A percentile compares a stretch with the other conserved stretches of the same genome.
Evolutionary conservation across 2,329 filamentous ascomycete species (phyloP).

Genomic region (Aplosporella prunicola): DNA sequence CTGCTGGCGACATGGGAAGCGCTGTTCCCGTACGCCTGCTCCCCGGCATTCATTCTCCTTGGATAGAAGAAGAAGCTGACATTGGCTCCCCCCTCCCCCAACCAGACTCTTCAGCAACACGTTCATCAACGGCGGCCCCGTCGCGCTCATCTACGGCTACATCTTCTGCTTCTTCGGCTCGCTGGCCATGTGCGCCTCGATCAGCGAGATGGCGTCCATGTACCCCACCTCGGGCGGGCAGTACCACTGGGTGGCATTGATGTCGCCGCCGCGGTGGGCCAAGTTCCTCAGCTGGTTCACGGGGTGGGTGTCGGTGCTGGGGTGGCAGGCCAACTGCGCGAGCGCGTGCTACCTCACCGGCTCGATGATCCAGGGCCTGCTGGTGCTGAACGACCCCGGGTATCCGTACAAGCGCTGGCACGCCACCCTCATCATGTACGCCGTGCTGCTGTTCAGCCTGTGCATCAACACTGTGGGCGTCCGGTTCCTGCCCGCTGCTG

Average conservation of each 20-base stretch:
- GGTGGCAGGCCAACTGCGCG: constrained; percentile 30
- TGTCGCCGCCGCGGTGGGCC: constrained; percentile 33
- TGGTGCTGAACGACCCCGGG: constrained; percentile 28
- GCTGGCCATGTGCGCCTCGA: constrained; percentile 24
- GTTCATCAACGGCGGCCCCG: constrained; percentile 25
- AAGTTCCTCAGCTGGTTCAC: constrained; percentile 38
- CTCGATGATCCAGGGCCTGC: constrained; percentile 22
- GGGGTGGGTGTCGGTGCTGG: constrained; percentile 34
- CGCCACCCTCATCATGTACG: constrained; percentile 40
- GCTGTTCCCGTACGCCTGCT: constrained; percentile 23
- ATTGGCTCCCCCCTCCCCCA: background rate
- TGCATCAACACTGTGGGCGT: constrained; percentile 37
- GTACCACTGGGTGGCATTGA: constrained; percentile 31
- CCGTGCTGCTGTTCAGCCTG: constrained; percentile 29
- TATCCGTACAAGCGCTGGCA: constrained; percentile 39
- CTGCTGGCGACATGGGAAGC: constrained; percentile 23
- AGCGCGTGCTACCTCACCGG: constrained; percentile 20
- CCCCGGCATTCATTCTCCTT: background rate
- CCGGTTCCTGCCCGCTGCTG: constrained; percentile 37
- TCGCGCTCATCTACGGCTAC: constrained; percentile 29
- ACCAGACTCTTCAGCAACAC: constrained; percentile 12
- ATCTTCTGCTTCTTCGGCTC: constrained; percentile 29
- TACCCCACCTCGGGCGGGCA: constrained; percentile 30
- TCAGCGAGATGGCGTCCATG: constrained; percentile 29
- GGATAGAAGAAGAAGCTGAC: background rate